Evolutionary conservation across 1,139 yeast genomes (phyloP), one percentile per base, ranked within the genome.

Genomic region (Hansenula sp.): DNA sequence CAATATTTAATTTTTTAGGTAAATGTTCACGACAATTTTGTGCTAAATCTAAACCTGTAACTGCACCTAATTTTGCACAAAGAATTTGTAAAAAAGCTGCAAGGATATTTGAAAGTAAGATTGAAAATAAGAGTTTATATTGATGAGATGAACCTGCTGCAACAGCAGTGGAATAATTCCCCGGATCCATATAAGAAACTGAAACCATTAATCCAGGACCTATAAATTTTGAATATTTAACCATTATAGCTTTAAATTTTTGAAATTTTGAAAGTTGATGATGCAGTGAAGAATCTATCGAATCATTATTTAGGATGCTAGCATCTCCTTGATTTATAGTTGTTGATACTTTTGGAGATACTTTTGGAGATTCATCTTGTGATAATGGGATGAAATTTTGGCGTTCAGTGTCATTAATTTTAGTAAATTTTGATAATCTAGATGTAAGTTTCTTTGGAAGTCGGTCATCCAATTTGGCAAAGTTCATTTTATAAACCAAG

Each of bases 131-230:
- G 31, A 82, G 67, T 52, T 77, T 75, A 58, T 82, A 83, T 43
- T 77, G 73, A 55, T 80, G 83, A 51, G 77, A 76, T 27, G 90
- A 84, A 9, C 92, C 92, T 1, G 89, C 82, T 16, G 85, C 79
- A 2, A 84, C 90, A 1, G 90, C 85, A 0, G 90, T 82, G 37
- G 86, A 79, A 57, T 82, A 84, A 57, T 84, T 84, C 2, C 94
- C 94, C 0, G 92, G 92, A 56, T 84, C 92, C 76, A 84, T 79
- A 56, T 83, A 84, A 2, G 89, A 82, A 30, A 85, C 89, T 14
- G 86, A 75, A 4, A 84, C 85, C 72, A 83, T 73, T 26, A 84
- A 64, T 0, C 94, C 94, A 0, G 94, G 94, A 0, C 94, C 92
- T n/a, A 84, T 66, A 53, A 83, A 84, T 38, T 73, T 67, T 11